Base-by-base conservation (phyloP, 1,284 basidiomycete genomes). In the Naganishia sp. region DNA sequence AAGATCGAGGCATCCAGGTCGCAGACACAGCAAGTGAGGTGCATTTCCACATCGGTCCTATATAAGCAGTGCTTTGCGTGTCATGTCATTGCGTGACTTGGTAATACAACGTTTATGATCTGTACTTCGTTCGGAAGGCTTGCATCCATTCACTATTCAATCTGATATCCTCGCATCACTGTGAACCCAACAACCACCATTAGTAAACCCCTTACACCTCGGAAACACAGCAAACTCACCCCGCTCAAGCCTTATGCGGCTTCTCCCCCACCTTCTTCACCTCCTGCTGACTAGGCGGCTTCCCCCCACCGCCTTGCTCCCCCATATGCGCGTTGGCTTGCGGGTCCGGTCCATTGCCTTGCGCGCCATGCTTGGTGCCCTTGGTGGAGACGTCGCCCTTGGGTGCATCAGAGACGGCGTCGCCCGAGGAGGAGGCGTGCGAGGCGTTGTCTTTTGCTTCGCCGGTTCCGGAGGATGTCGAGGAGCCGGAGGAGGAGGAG, bases 261-360 rank as follows among this genome's bases (percentile, higher is more conserved):
- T 53, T 54, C 45, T 63, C 61, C 15, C 61, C 61, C n/a, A 63
- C 61, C 61, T 63, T 63, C 51, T 63, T 63, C 28, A 28, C 47
- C 51, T 63, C 61, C 32, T 53, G 51, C 49, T 51, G 47, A 61
- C 58, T 61, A 28, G 58, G 58, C 10, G 58, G 58, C 49, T 61
- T 61, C 6, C 55, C 55, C 15, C 41, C 28, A 18, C 47, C 47
- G 13, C 39, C 35, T 28, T 51, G 17, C 35, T n/a, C n/a, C 15
- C 58, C 58, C 58, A 61, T 61, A 42, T 61, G 58, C 17, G 41
- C 13, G 15, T n/a, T n/a, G 21, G 58, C 58, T 21, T 61, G 58
- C 3, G 58, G 58, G 42, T 61, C 58, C 47, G 58, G 58, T 28
- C 58, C 58, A 18, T 61, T 61, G 5, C 58, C 58, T 35, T 61